Evolutionary conservation across 148 eudicot genomes (phyloP).

Genomic region (Nepenthes gracilis): DNA sequence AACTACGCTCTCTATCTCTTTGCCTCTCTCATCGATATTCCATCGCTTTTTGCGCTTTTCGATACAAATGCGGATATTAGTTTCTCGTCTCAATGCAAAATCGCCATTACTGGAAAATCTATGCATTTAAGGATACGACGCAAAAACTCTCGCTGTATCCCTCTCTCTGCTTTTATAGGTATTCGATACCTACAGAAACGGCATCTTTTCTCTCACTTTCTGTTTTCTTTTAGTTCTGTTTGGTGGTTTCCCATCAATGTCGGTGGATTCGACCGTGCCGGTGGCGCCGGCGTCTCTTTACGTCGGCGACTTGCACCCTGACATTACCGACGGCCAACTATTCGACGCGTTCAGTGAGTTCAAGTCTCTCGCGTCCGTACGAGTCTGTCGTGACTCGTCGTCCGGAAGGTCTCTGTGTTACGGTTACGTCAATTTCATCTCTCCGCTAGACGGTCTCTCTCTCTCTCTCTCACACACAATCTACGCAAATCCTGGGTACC

Average conservation of each 20-base stretch:
- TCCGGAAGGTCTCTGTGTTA: constrained; percentile 63
- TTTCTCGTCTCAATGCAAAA: background rate
- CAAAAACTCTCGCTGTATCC: background rate
- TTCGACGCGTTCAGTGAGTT: constrained; percentile 50
- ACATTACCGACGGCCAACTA: constrained; percentile 39
- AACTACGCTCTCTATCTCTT: constrained; percentile 2
- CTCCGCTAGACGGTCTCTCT: constrained; percentile 52
- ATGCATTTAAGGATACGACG: constrained; percentile 9
- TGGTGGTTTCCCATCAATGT: background rate
- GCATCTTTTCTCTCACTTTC: constrained; percentile 4
- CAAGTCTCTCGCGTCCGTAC: constrained; percentile 50
- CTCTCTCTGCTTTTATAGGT: constrained; percentile 1
- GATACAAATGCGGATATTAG: background rate
- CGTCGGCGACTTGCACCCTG: constrained; percentile 62
- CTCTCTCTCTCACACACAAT: background rate
- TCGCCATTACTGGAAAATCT: constrained; percentile 8
- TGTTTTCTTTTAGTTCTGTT: background rate
- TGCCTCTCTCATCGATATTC: background rate
- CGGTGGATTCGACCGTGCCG: background rate
- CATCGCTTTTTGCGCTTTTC: background rate
- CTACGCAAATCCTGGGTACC: background rate
- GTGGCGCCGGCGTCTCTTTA: constrained; percentile 42
- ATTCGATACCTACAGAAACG: constrained; percentile 10
- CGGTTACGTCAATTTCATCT: constrained; percentile 62
- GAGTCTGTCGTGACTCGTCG: constrained; percentile 65